Base-by-base conservation (phyloP, 176 grass and related monocot genomes). In the Leersia perrieri region DNA sequence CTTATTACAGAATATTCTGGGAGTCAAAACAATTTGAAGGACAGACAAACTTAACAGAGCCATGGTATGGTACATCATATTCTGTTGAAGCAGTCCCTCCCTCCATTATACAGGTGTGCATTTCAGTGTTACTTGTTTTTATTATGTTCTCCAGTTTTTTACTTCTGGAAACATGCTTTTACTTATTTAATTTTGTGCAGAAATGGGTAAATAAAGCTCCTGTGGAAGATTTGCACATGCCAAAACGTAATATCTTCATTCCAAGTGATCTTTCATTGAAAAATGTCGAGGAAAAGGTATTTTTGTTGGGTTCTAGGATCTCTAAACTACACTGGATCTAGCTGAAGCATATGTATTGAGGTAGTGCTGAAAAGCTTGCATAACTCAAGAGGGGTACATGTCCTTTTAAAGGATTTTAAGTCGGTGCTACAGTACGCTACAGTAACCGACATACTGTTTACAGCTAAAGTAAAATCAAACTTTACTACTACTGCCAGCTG, bases 181-280 rank as follows among this genome's bases (percentile, higher is more conserved):
- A 31, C 40, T 76, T 80, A 61, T 25, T 39, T 47, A 33, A 44
- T 66, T 61, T 84, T 70, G 78, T 81, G 55, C 85, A 94, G 91
- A 88, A 98, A 80, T 98, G 95, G 95, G 45, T 95, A 83, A 75
- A 84, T 36, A 93, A 88, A 63, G 88, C 92, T 87, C 95, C 92
- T 32, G 60, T 89, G 47, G 84, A 91, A 61, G 83, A 84, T 85
- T 77, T 98, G 80, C 87, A 90, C 82, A 86, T 98, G 64, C 95
- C 90, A 74, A 98, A 95, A 67, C 88, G 15, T 78, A 98, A 98
- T 85, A 86, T 95, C 18, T 98, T 98, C 74, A 89, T 98, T 71
- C 90, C 95, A 73, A 91, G 77, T 26, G 88, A 98, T 81, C 75
- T 98, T 74, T 84, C 83, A 79, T 75, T 98, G 72, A 94, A 91